phyloP scores from a whole-genome alignment of 179 eudicot genomes.

The Spergularia azorica region DNA sequence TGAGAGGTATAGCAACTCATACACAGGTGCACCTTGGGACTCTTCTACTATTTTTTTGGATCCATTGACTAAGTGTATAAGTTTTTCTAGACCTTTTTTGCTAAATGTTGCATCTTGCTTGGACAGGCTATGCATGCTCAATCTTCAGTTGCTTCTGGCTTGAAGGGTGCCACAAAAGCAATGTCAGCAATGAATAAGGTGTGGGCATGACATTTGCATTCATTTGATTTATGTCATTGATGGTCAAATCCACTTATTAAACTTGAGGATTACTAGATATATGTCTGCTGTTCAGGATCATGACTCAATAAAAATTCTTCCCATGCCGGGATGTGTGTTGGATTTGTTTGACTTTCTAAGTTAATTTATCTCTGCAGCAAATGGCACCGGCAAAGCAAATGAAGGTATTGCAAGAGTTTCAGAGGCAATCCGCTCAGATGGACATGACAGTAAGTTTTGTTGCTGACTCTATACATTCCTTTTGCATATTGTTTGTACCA shows the following conservation, averaged over 20 bases:
- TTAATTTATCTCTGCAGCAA: slow-evolving; percentile 57
- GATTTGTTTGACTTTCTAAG: neutral
- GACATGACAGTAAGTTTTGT: slow-evolving; percentile 89
- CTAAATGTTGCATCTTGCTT: slow-evolving; percentile 2
- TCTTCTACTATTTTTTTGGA: slow-evolving; percentile 1
- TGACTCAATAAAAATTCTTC: neutral
- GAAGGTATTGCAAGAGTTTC: slow-evolving; percentile 78
- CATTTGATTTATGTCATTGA: slow-evolving; percentile 1
- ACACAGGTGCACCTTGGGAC: slow-evolving; percentile 66
- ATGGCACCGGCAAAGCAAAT: slow-evolving; percentile 90
- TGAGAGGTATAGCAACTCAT: slow-evolving; percentile 95
- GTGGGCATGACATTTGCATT: slow-evolving; percentile 11
- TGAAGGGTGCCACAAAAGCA: slow-evolving; percentile 94
- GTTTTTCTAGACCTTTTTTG: neutral
- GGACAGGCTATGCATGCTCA: slow-evolving; percentile 93
- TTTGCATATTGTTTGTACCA: slow-evolving; percentile 1
- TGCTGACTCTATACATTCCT: neutral
- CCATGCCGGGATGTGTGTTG: neutral
- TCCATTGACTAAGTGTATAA: slow-evolving; percentile 10
- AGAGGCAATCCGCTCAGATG: slow-evolving; percentile 94
- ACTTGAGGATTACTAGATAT: neutral
- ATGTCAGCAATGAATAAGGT: slow-evolving; percentile 99
- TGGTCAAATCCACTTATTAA: neutral
- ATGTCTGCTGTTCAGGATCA: neutral
- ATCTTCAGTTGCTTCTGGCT: slow-evolving; percentile 87